Percentiles rank a stretch among this genome's conserved stretches.
Evolutionary conservation across 805 yeast species (phyloP).

Genomic region (Scheffersomyces coipomensis): DNA sequence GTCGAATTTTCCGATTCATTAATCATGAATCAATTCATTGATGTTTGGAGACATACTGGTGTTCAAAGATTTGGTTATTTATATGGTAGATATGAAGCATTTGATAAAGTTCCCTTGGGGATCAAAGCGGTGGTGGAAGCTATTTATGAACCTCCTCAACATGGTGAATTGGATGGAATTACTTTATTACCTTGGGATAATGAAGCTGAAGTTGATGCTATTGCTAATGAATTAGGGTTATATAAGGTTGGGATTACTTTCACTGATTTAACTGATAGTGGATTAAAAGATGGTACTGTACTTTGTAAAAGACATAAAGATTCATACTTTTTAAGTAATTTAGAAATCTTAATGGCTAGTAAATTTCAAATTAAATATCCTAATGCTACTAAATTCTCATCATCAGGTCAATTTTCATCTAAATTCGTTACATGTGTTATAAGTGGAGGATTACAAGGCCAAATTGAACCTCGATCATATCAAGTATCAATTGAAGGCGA

Average conservation of each 20-base stretch:
- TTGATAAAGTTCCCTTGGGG: conserved; percentile 87
- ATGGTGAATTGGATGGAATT: conserved; percentile 82
- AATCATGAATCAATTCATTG: conserved; percentile 79
- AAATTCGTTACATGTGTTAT: conserved; percentile 92
- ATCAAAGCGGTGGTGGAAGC: conserved; percentile 92
- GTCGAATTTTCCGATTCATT: conserved; percentile 81
- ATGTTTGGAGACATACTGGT: conserved; percentile 88
- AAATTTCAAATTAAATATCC: conserved; percentile 67
- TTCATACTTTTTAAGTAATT: conserved; percentile 84
- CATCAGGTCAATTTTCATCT: conserved; percentile 69
- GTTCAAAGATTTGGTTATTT: conserved; percentile 82
- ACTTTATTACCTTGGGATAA: conserved; percentile 57
- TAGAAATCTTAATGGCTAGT: conserved; percentile 84
- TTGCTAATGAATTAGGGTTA: conserved; percentile 62
- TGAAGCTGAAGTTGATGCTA: conserved; percentile 48
- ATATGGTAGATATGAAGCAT: conserved; percentile 77
- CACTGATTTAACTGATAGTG: conserved; percentile 88
- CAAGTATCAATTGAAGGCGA: conserved; percentile 90
- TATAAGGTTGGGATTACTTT: conserved; percentile 78
- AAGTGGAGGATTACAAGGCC: conserved; percentile 84
- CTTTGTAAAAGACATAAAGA: conserved; percentile 90
- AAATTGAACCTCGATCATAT: conserved; percentile 86
- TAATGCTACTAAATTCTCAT: conserved; percentile 61
- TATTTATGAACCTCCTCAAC: conserved; percentile 90
- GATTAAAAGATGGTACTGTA: conserved; percentile 83